These are phyloP conservation scores for Pleodorina starrii DNA, from an alignment of 139 green algal species.

Conservation along the genomic window DNA sequence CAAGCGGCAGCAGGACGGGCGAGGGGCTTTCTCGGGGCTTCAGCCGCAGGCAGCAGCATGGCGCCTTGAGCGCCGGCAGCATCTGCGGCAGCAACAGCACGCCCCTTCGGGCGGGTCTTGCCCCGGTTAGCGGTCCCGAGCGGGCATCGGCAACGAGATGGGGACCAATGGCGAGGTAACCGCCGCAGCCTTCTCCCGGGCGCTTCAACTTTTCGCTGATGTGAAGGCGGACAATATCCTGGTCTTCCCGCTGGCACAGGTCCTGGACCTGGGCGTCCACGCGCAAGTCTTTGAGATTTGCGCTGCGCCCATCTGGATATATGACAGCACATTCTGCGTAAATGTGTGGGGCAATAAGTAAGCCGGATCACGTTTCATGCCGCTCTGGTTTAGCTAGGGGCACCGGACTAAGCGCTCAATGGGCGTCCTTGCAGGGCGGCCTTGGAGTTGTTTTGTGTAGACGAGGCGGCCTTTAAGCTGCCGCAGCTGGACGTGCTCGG, in stretches of 20 bases:
- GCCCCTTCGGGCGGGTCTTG: slow-evolving; percentile 27
- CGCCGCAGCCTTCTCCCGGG: background rate
- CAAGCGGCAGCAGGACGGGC: background rate
- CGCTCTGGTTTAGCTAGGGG: background rate
- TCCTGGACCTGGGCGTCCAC: slow-evolving; percentile 41
- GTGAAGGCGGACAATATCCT: background rate
- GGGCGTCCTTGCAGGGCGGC: slow-evolving; percentile 45
- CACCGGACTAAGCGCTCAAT: background rate
- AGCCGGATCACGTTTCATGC: background rate
- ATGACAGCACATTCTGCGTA: slow-evolving; percentile 53
- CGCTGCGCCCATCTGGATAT: slow-evolving; percentile 58
- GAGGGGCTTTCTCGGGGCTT: slow-evolving; percentile 36
- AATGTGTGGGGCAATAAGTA: slow-evolving; percentile 71
- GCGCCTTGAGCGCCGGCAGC: slow-evolving; percentile 30
- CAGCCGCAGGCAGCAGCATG: slow-evolving; percentile 31
- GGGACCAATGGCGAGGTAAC: slow-evolving; percentile 24
- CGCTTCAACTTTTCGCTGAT: background rate
- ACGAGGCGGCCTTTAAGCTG: slow-evolving; percentile 44
- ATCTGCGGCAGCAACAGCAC: slow-evolving; percentile 28
- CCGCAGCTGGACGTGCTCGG: slow-evolving; percentile 54
- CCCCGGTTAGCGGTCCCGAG: slow-evolving; percentile 19
- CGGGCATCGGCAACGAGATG: slow-evolving; percentile 38
- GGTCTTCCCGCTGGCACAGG: slow-evolving; percentile 30
- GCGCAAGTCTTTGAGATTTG: slow-evolving; percentile 54
- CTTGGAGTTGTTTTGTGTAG: slow-evolving; percentile 54